Evolutionary conservation across 495 filamentous ascomycete species (phyloP).

Genomic region (Coniosporium apollinis): DNA sequence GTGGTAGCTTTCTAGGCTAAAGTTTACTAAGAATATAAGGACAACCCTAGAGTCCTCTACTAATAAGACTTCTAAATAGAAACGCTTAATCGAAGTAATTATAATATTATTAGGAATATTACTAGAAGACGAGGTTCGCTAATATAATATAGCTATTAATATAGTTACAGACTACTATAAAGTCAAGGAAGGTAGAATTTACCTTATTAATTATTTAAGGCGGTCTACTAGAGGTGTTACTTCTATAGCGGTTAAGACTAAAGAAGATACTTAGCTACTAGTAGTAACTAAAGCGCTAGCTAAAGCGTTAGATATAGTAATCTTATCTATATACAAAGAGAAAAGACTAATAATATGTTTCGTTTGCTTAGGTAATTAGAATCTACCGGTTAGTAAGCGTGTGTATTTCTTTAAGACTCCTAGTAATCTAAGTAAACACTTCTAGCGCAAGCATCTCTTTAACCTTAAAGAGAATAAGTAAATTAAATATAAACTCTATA

Average conservation of each 20-base stretch:
- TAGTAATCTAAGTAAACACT: conserved; percentile 26
- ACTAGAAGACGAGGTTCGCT: conserved; percentile 7
- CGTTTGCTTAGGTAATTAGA: conserved; percentile 23
- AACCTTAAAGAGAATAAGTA: background rate
- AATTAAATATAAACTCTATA: background rate
- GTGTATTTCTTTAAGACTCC: conserved; percentile 19
- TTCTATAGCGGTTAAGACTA: background rate
- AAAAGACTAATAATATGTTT: conserved; percentile 26
- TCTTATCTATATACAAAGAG: conserved; percentile 18
- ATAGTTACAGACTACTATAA: conserved; percentile 8
- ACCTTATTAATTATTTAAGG: conserved; percentile 3
- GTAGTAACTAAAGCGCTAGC: background rate
- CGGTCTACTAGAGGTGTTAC: background rate
- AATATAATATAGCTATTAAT: conserved; percentile 8
- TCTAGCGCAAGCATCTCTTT: conserved; percentile 19
- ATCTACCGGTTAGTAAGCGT: conserved; percentile 17
- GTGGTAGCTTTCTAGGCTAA: too few relatives aligned
- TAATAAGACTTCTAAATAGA: conserved; percentile 6
- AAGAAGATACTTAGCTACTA: background rate
- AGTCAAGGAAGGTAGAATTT: conserved; percentile 8
- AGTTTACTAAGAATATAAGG: conserved; percentile 3
- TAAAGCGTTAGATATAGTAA: conserved; percentile 17
- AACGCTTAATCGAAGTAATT: conserved; percentile 8
- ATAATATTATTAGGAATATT: conserved; percentile 4
- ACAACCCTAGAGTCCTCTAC: conserved; percentile 1